phyloP scores from a whole-genome alignment of 257 asterid species.

The Solanum sitiens region DNA sequence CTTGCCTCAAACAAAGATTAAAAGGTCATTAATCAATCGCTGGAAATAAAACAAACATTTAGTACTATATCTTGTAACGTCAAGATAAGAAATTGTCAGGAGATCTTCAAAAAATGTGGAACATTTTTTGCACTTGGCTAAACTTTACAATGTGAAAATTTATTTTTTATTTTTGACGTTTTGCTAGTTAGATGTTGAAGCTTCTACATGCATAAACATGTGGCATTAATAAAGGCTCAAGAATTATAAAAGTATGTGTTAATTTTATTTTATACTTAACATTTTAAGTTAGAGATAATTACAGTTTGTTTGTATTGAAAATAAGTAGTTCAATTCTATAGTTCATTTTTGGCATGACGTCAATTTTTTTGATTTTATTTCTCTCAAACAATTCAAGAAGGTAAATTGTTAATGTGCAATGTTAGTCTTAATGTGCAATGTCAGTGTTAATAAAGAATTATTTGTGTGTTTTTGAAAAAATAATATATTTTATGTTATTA shows the following conservation, averaged over 20 bases:
- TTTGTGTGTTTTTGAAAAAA: too few relatives aligned
- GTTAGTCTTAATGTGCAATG: too few relatives aligned
- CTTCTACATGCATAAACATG: neutral
- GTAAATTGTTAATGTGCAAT: too few relatives aligned
- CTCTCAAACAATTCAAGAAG: neutral
- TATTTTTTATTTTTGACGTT: neutral
- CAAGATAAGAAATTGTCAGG: neutral
- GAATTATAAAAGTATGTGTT: neutral
- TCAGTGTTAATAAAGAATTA: too few relatives aligned
- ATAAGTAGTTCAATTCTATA: neutral
- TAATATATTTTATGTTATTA: too few relatives aligned
- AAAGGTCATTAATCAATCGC: too few relatives aligned
- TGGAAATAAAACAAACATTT: too few relatives aligned
- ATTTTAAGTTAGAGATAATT: neutral
- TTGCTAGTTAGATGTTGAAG: neutral
- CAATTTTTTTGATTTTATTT: neutral
- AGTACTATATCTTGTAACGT: neutral
- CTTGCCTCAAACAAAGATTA: too few relatives aligned
- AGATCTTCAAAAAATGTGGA: neutral
- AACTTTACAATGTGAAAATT: neutral
- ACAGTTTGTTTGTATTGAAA: neutral
- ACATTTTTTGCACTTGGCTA: neutral
- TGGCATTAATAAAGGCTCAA: too few relatives aligned
- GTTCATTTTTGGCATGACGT: neutral
- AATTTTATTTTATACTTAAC: neutral